Conservation (phyloP, 345 rosid species). For the Lepidium aucheri region DNA sequence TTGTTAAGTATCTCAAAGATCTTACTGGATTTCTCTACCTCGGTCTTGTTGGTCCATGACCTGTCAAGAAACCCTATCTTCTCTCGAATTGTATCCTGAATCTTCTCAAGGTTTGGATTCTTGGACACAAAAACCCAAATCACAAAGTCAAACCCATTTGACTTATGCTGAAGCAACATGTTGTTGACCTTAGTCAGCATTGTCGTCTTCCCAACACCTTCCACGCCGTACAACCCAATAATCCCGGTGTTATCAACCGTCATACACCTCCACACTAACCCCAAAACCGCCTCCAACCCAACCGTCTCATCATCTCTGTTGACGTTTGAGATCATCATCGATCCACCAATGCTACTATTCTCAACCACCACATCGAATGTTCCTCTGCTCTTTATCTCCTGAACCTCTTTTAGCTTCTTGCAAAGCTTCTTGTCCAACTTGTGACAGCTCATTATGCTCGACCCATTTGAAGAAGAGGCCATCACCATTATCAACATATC, state of each 20-base stretch:
- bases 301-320: conserved; percentile 25
- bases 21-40: conserved; percentile 18
- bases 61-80: conserved; percentile 28
- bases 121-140: conserved; percentile 34
- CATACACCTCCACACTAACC: conserved; percentile 25
- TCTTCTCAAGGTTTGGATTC: conserved; percentile 22
- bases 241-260: conserved; percentile 23
- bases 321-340: conserved; percentile 15
- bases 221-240: conserved; percentile 33
- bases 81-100: conserved; percentile 30
- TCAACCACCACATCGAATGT: conserved; percentile 25
- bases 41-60: conserved; percentile 24
- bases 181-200: conserved; percentile 33
- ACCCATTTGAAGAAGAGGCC: conserved; percentile 17
- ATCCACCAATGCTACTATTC: conserved; percentile 17
- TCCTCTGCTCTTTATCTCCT: conserved; percentile 20
- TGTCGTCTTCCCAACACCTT: conserved; percentile 38
- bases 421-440: conserved; percentile 21
- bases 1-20: conserved; percentile 24
- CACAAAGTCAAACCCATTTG: conserved; percentile 27
- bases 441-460: conserved; percentile 10
- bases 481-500: conserved; percentile 12
- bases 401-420: conserved; percentile 19
- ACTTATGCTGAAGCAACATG: conserved; percentile 13
- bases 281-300: conserved; percentile 28